Evolutionary conservation across 306 rosid species (phyloP), one percentile per base, ranked within the genome.

Genomic region (Fagus crenata): DNA sequence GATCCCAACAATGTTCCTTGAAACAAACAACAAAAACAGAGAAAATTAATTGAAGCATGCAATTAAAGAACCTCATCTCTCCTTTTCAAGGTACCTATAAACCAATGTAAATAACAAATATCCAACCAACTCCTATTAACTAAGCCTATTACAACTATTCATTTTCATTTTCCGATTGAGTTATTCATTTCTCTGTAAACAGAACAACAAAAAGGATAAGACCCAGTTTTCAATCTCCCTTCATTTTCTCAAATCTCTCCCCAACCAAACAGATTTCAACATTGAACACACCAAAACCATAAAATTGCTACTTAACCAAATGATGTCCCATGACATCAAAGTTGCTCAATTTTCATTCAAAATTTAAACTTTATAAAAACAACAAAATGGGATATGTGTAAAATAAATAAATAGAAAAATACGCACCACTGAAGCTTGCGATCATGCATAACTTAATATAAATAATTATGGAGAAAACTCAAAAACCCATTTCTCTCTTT

Each of bases 381-480:
- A 39, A 39, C n/a, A 17, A 39, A 40, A 5, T n/a, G 43, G 42
- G n/a, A 3, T 14, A n/a, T 35, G 43, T 35, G 35, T 11, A 35
- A 36, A 1, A 7, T 6, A 3, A 37, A 3, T 0, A 63, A 36
- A 33, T 13, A 13, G 5, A 9, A 64, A 39, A 65, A 39, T 6
- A 67, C 32, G 32, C 71, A 67, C 71, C 58, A 18, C 60, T 67
- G 40, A 58, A 73, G 71, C 28, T 53, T 68, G 28, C 22, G 31
- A 67, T 67, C 71, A 67, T 15, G 37, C 71, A 39, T n/a, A 67
- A 67, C 39, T 31, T 60, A 60, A 17, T 41, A 74, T 6, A 61
- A 41, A 79, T 4, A 81, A 39, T 74, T 53, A 71, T 17, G 56
- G 33, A 32, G 58, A 74, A 56, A 67, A 77, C 80, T 74, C 40